Percentiles rank a stretch among this genome's conserved stretches.
phyloP scores from a whole-genome alignment of 768 basidiomycete genomes.

The Russula sp. region DNA sequence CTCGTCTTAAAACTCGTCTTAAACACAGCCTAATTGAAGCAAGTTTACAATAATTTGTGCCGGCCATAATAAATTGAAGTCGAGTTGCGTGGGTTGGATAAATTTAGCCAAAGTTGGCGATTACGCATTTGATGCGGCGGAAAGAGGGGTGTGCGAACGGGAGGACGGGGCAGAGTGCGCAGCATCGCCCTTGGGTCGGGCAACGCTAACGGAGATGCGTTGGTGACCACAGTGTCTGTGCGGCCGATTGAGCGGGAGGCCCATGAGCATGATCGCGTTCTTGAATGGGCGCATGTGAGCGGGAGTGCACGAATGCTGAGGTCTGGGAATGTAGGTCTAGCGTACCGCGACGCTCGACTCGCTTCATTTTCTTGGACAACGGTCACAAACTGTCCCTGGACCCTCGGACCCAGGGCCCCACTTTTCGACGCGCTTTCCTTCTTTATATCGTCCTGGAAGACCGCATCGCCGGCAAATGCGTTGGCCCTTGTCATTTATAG shows the following conservation, averaged over 20 bases:
- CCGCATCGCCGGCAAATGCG: constrained; percentile 72
- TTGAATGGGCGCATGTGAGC: constrained; percentile 17
- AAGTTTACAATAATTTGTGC: too few species aligned
- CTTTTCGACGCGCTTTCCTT: constrained; percentile 79
- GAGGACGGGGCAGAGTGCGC: constrained; percentile 30
- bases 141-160: constrained; percentile 25
- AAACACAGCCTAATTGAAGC: too few species aligned
- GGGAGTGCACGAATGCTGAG: constrained; percentile 19
- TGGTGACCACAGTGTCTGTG: constrained; percentile 41
- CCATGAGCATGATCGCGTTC: constrained; percentile 20
- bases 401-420: constrained; percentile 81
- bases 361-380: constrained; percentile 81
- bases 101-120: too few species aligned
- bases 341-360: constrained; percentile 67
- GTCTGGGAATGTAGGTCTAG: constrained; percentile 42
- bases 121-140: too few species aligned
- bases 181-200: constrained; percentile 32
- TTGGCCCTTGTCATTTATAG: constrained; percentile 49
- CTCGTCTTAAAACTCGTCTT: too few species aligned
- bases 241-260: constrained; percentile 12
- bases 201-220: constrained; percentile 13
- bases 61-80: too few species aligned
- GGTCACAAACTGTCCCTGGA: constrained; percentile 76
- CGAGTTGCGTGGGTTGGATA: too few species aligned
- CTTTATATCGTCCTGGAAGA: constrained; percentile 67